Conservation (phyloP, 805 yeast species). For the Candida arabinofermentans region DNA sequence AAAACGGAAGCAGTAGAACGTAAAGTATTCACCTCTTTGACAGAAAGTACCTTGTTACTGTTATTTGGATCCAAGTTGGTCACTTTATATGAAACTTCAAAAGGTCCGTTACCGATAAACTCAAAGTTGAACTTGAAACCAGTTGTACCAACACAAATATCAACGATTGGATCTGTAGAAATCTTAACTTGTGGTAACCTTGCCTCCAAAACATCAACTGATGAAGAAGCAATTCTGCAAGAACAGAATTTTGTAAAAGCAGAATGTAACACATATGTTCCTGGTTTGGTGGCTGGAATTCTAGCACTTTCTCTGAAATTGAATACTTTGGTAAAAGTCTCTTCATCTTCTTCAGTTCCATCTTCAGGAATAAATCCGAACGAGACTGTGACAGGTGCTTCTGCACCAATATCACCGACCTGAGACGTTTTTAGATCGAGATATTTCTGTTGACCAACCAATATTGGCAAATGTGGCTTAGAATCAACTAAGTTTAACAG, state of each 20-base stretch:
- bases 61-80: constrained; percentile 46
- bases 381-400: constrained; percentile 45
- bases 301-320: constrained; percentile 26
- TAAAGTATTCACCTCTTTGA: constrained; percentile 26
- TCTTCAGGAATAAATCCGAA: constrained; percentile 30
- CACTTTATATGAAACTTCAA: constrained; percentile 57
- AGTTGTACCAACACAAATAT: constrained; percentile 88
- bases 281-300: constrained; percentile 51
- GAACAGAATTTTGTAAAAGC: constrained; percentile 62
- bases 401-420: constrained; percentile 28
- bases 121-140: constrained; percentile 71
- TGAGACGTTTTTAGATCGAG: constrained; percentile 26
- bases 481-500: constrained; percentile 42
- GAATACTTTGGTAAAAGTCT: constrained; percentile 22
- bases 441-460: constrained; percentile 29
- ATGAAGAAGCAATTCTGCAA: constrained; percentile 59
- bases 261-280: constrained; percentile 54
- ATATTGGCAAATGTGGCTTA: constrained; percentile 24
- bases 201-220: constrained; percentile 42
- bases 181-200: constrained; percentile 39
- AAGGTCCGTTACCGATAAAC: constrained; percentile 80
- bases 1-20: constrained; percentile 28
- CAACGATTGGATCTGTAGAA: constrained; percentile 59
- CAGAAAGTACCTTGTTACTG: constrained; percentile 17
- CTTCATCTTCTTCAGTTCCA: constrained; percentile 15